Percentiles rank a stretch among this genome's conserved stretches.
These are phyloP conservation scores for Quercus lobata DNA, from an alignment of 331 rosid genomes.

Conservation along the genomic window DNA sequence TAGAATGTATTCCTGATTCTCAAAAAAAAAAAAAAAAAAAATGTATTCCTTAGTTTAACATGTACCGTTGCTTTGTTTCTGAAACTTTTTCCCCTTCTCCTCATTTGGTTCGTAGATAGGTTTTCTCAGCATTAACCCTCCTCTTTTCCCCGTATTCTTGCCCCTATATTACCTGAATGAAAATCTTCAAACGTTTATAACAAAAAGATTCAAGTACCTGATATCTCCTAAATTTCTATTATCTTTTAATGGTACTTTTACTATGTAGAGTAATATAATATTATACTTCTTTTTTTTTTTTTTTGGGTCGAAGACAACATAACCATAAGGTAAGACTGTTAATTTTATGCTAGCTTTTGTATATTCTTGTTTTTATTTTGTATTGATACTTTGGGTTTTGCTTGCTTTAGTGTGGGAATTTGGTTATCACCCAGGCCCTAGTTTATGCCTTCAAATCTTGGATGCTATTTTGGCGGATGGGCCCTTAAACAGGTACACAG, in stretches of 20 bases:
- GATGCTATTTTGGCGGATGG: no score
- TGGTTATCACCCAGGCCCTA: no score
- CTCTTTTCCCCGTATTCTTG: neutral
- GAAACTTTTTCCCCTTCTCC: constrained; percentile 8
- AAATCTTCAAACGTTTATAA: constrained; percentile 9
- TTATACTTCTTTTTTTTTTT: no score
- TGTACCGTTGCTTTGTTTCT: neutral
- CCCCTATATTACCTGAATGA: neutral
- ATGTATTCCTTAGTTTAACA: neutral
- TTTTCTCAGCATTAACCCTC: neutral
- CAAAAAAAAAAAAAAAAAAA: no score
- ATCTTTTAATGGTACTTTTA: neutral
- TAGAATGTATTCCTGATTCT: no score
- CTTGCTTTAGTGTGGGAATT: neutral
- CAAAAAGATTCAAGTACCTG: constrained; percentile 13
- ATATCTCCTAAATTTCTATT: constrained; percentile 1
- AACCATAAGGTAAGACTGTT: no score
- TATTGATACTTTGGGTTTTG: no score
- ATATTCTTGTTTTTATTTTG: no score
- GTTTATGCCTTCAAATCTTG: no score
- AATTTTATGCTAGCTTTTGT: no score
- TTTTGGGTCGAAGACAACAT: no score
- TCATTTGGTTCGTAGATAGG: neutral
- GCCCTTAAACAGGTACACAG: no score
- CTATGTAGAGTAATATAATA: neutral